Evolutionary conservation across 2,329 filamentous ascomycete genomes (phyloP).

Genomic region (Hortaea werneckii): DNA sequence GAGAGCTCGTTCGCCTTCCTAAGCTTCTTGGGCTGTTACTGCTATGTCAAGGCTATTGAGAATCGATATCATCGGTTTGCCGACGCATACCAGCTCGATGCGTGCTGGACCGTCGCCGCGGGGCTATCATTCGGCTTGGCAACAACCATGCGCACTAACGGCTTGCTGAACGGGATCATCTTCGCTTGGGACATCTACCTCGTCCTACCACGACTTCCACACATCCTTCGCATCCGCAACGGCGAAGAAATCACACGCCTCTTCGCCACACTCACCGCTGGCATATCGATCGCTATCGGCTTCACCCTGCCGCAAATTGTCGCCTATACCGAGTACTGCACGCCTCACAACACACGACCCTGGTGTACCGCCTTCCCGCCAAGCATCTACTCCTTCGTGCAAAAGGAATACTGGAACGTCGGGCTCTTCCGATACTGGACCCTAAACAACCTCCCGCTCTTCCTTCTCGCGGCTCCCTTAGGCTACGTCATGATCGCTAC

Average conservation of each 20-base stretch:
- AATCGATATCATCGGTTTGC: slow-evolving; percentile 1
- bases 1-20: slow-evolving; percentile 72
- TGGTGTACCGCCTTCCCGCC: slow-evolving; percentile 71
- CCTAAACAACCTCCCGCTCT: slow-evolving; percentile 72
- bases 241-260: slow-evolving; percentile 8
- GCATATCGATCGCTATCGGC: slow-evolving; percentile 56
- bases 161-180: slow-evolving; percentile 67
- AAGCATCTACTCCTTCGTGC: slow-evolving; percentile 86
- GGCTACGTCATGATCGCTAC: slow-evolving; percentile 58
- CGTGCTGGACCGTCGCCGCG: slow-evolving; percentile 18
- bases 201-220: slow-evolving; percentile 33
- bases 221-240: slow-evolving; percentile 16
- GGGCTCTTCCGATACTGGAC: slow-evolving; percentile 91
- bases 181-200: slow-evolving; percentile 54
- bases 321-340: slow-evolving; percentile 66
- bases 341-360: slow-evolving; percentile 33
- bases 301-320: slow-evolving; percentile 61
- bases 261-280: slow-evolving; percentile 49
- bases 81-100: slow-evolving; percentile 5
- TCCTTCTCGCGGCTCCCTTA: slow-evolving; percentile 72
- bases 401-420: slow-evolving; percentile 81
- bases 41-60: slow-evolving; percentile 48
- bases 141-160: slow-evolving; percentile 72
- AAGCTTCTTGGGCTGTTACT: slow-evolving; percentile 61
- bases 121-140: slow-evolving; percentile 54